Percentiles rank a stretch among this genome's conserved stretches.
phyloP scores from a whole-genome alignment of 352 stramenopile genomes.

The Poterioochromonas sp. region DNA sequence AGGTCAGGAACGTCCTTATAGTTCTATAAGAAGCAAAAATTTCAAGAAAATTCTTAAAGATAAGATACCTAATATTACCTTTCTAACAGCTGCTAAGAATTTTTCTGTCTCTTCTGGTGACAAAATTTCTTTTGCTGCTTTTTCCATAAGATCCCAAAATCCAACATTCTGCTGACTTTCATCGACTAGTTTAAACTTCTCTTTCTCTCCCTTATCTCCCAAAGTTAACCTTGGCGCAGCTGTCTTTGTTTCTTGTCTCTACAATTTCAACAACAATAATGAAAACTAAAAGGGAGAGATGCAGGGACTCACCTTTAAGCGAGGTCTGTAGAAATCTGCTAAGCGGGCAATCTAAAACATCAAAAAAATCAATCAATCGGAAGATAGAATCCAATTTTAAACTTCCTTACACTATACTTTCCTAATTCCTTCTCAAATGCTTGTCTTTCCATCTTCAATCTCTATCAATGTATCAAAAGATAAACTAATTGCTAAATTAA shows the following conservation, averaged over 20 bases:
- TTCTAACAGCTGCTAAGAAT: not conserved
- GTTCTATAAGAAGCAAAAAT: not conserved
- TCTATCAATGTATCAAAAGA: too few relatives aligned
- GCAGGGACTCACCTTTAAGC: not conserved
- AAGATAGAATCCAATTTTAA: not conserved
- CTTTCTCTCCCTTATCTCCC: not conserved
- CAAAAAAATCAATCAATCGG: not conserved
- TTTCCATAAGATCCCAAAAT: not conserved
- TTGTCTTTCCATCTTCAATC: not conserved
- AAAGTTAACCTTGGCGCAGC: not conserved
- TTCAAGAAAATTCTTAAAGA: not conserved
- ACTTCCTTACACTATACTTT: not conserved
- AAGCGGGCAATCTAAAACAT: not conserved
- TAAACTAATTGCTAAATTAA: too few relatives aligned
- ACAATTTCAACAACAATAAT: not conserved
- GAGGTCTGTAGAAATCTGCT: not conserved
- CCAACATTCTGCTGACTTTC: too few relatives aligned
- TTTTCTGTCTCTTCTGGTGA: not conserved
- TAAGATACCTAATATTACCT: not conserved
- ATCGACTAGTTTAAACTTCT: not conserved
- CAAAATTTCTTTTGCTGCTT: not conserved
- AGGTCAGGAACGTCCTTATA: not conserved
- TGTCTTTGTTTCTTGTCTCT: not conserved
- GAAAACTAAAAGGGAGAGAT: not conserved
- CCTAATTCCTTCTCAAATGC: not conserved